These are phyloP conservation scores for Leishmania gerbilli DNA, from an alignment of 208 protist species.

Conservation along the genomic window DNA sequence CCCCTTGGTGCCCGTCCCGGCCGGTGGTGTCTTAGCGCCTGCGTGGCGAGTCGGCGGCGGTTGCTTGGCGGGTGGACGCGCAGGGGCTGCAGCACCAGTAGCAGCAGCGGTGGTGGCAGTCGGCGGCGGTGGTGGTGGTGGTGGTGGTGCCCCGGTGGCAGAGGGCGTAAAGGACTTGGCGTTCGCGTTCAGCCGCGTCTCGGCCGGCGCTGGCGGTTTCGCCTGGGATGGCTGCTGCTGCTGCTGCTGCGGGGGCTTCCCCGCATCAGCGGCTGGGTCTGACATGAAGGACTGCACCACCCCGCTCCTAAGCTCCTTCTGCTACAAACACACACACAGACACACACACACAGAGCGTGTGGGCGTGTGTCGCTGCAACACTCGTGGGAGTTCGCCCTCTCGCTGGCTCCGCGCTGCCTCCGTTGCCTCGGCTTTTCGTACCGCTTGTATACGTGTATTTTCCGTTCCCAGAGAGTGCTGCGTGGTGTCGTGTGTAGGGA, in stretches of 20 bases:
- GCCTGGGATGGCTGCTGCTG: background rate
- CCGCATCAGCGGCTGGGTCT: background rate
- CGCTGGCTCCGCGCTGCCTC: no score
- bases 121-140: background rate
- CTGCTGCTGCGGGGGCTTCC: conserved; percentile 8
- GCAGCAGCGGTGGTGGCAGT: background rate
- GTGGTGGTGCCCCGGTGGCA: background rate
- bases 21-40: background rate
- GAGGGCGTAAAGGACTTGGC: conserved; percentile 63
- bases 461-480: no score
- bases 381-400: background rate
- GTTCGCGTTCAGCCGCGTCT: conserved; percentile 61
- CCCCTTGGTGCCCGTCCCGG: background rate
- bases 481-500: no score
- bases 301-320: background rate
- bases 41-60: background rate
- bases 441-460: background rate
- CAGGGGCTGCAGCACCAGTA: background rate
- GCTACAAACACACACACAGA: no score
- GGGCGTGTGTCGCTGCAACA: background rate
- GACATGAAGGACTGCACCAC: background rate
- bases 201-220: conserved; percentile 9
- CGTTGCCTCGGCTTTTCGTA: background rate
- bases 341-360: background rate
- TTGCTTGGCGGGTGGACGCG: background rate